These are phyloP conservation scores for Amylostereum areolatum DNA, from an alignment of 1,284 basidiomycete genomes.

Conservation along the genomic window DNA sequence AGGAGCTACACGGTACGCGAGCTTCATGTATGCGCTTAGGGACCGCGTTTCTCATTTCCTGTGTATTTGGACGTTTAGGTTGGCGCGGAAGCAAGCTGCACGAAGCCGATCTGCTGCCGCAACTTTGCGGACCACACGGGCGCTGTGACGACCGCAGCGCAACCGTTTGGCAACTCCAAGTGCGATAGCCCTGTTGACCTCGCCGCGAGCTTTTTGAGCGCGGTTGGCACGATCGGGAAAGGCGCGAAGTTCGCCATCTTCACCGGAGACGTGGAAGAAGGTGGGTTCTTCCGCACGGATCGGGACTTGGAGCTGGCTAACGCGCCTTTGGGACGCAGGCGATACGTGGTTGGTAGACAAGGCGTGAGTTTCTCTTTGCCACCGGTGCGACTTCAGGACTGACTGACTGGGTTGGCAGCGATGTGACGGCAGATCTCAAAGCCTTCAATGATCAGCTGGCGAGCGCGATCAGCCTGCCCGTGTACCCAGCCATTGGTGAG, in stretches of 20 bases:
- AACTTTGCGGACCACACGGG: constrained; percentile 35
- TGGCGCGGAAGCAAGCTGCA: constrained; percentile 48
- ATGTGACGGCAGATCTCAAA: constrained; percentile 26
- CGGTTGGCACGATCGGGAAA: constrained; percentile 28
- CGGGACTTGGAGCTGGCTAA: background rate
- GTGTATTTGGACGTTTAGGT: constrained; percentile 20
- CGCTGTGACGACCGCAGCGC: constrained; percentile 35
- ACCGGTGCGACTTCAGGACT: background rate
- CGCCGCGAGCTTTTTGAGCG: constrained; percentile 45
- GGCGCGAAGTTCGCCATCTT: constrained; percentile 47
- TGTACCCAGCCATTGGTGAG: constrained; percentile 9
- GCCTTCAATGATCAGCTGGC: constrained; percentile 10
- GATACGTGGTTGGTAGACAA: constrained; percentile 40
- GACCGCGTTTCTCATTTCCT: background rate
- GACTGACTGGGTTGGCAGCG: constrained; percentile 21
- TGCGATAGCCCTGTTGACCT: constrained; percentile 45
- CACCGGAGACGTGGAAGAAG: constrained; percentile 58
- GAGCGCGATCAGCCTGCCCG: constrained; percentile 4
- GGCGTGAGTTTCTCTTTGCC: constrained; percentile 22
- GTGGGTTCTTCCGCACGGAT: constrained; percentile 21
- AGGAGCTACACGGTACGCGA: constrained; percentile 38
- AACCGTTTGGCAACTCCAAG: constrained; percentile 37
- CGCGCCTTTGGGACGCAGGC: constrained; percentile 20
- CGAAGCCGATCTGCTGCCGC: constrained; percentile 55
- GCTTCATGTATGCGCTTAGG: no score